Evolutionary conservation across 176 grass and related monocot genomes (phyloP), one percentile per base, ranked within the genome.

Genomic region (Oryza meyeriana): DNA sequence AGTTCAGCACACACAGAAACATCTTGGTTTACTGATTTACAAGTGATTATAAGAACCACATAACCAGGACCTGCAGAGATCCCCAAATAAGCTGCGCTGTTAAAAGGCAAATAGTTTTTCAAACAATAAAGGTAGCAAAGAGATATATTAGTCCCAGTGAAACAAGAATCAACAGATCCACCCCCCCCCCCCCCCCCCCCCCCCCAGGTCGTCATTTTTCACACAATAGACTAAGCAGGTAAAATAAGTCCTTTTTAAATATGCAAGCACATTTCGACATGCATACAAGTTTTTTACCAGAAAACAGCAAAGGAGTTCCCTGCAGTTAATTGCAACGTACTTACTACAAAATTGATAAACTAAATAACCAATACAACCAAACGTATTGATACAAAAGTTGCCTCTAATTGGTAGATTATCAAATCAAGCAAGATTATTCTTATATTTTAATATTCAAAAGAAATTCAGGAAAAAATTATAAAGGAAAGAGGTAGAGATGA

Each of bases 281-380:
- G 57, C 20, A 66, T 55, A n/a, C 18, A 75, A 39, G n/a, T 27
- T 20, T 59, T 59, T 59, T 25, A 55, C 50, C 6, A 8, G 8
- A 59, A 59, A 59, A 25, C 55, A 24, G n/a, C 22, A 59, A 58
- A 24, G 4, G 22, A 59, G 20, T 59, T 25, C 48, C 48, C 48
- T 55, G 48, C 33, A 28, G 38, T 57, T 80, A 39, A 14, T 66
- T 79, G 41, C 8, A 52, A 59, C 10, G 12, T 30, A 38, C 10
- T 76, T 57, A 45, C 14, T 48, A 57, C 66, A 41, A 29, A 84
- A 25, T 4, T 9, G 12, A 85, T 27, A 80, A 81, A 62, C 10
- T 42, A 88, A n/a, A n/a, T n/a, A n/a, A n/a, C n/a, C n/a, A n/a
- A 84, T 47, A 57, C 18, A 61, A 24, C 25, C 30, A 75, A 76